Evolutionary conservation across 208 protist species (phyloP).

Genomic region (Acanthamoeba pearcei): DNA sequence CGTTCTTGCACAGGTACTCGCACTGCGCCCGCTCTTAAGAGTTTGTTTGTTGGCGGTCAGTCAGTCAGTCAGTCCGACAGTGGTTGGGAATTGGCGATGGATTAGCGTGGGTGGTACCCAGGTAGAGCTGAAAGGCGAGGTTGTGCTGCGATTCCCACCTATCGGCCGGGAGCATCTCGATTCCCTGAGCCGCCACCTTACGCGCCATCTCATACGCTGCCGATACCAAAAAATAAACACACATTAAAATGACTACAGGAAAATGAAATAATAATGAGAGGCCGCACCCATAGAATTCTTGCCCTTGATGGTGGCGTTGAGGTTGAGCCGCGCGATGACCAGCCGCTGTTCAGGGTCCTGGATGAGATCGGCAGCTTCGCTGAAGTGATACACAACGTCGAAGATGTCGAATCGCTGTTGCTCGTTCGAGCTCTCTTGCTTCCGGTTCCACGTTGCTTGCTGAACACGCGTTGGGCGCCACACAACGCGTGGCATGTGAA

Average conservation of each 20-base stretch:
- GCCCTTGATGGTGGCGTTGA: slow-evolving; percentile 53
- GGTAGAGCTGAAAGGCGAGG: slow-evolving; percentile 52
- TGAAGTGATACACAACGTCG: slow-evolving; percentile 57
- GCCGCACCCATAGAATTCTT: slow-evolving; percentile 67
- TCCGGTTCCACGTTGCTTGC: background rate
- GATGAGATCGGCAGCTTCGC: slow-evolving; percentile 35
- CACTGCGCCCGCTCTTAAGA: slow-evolving; percentile 66
- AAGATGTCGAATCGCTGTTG: slow-evolving; percentile 61
- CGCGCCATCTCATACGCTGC: slow-evolving; percentile 68
- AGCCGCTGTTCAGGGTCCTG: slow-evolving; percentile 19
- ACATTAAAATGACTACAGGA: no score
- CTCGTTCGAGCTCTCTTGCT: background rate
- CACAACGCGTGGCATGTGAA: no score
- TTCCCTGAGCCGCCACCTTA: slow-evolving; percentile 60
- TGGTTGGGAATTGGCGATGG: no score
- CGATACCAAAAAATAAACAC: no score
- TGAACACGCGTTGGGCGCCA: background rate
- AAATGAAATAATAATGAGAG: no score
- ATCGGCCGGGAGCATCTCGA: slow-evolving; percentile 42
- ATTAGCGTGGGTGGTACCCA: background rate
- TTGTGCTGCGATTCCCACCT: slow-evolving; percentile 60
- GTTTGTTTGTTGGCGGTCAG: background rate
- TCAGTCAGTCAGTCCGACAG: background rate
- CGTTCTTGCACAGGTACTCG: slow-evolving; percentile 68
- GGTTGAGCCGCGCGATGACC: slow-evolving; percentile 38